Conservation (phyloP, 2,329 filamentous ascomycete species). For the Neonectria hederae region DNA sequence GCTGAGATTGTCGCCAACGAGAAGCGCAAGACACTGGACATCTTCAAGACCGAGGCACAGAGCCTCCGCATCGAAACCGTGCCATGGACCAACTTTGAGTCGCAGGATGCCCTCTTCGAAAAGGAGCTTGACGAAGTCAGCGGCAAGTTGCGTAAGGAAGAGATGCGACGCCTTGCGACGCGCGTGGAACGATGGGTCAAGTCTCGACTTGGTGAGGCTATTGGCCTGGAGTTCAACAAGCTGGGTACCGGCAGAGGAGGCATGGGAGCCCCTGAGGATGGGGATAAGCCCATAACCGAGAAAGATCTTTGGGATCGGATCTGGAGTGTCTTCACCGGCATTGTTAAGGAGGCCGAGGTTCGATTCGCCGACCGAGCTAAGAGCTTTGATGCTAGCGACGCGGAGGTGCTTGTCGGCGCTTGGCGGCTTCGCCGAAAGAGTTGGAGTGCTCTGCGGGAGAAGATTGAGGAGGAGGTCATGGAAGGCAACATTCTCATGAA, state of each 20-base stretch:
- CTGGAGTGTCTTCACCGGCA: conserved; percentile 84
- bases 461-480: conserved; percentile 97
- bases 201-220: conserved; percentile 83
- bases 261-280: conserved; percentile 79
- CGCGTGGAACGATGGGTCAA: conserved; percentile 94
- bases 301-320: conserved; percentile 96
- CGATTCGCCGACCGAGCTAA: conserved; percentile 88
- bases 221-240: conserved; percentile 96
- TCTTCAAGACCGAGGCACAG: conserved; percentile 80
- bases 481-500: conserved; percentile 96
- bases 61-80: conserved; percentile 81
- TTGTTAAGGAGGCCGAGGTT: conserved; percentile 84
- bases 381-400: conserved; percentile 91
- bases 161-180: conserved; percentile 92
- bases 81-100: conserved; percentile 86
- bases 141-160: conserved; percentile 84
- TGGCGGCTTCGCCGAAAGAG: conserved; percentile 95
- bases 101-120: conserved; percentile 81
- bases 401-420: conserved; percentile 90
- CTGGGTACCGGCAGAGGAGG: conserved; percentile 88
- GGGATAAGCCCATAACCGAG: conserved; percentile 77
- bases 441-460: conserved; percentile 88
- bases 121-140: conserved; percentile 94
- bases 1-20: conserved; percentile 89
- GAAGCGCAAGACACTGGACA: conserved; percentile 77